Evolutionary conservation across 2,329 filamentous ascomycete genomes (phyloP), one percentile per base, ranked within the genome.

Genomic region (Sclerotinia glacialis): DNA sequence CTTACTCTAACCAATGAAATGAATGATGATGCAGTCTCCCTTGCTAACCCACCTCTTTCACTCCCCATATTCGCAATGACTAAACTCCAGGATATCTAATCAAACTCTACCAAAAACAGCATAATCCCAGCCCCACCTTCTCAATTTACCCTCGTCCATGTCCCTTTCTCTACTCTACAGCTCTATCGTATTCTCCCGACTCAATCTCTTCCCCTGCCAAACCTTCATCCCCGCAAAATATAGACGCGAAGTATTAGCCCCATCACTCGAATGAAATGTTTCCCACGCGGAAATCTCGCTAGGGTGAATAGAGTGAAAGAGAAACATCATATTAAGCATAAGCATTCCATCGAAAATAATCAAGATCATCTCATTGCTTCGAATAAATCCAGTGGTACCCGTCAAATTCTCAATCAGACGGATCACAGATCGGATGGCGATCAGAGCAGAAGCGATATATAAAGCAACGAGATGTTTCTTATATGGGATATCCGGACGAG

Each of bases 311-410:
- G 18, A 46, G 26, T 54, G 18, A 26, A 64, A 55, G 3, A 64
- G 50, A 12, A 56, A 53, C 61, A 64, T 64, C 21, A 55, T n/a
- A n/a, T 64, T 55, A 6, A 64, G 18, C 18, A 64, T 64, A 18
- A 64, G 21, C 9, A 5, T 40, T 18, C 23, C 61, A 21, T 64
- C 61, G 28, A 64, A 55, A 7, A 56, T 26, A 14, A 23, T 31
- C 21, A 64, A 12, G 21, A 55, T 47, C 5, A 23, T 23, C 50
- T 64, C 61, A 12, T 64, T 7, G 5, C 40, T 44, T 53, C 40
- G 7, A n/a, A 64, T 34, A 16, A 56, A 21, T 12, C 49, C 61
- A 21, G 47, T 56, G 3, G 26, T 64, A 21, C 61, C 50, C 6
- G 26, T 28, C 49, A 64, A 31, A n/a, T 55, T 64, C 37, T 64